Evolutionary conservation across 805 yeast genomes (phyloP).

Genomic region (Soucietia sequanensis): DNA sequence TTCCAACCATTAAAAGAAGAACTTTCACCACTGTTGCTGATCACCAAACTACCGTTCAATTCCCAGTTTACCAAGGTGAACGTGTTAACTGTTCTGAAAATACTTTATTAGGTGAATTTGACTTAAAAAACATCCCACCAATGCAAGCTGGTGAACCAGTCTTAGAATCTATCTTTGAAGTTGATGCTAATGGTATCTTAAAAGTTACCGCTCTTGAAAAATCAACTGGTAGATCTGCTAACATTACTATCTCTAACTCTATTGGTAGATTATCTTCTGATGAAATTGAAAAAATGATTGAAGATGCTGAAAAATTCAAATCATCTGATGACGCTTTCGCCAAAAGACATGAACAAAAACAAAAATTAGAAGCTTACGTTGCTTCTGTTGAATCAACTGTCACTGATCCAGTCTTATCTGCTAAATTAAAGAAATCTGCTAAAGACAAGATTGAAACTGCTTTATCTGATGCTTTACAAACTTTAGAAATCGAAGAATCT

Average conservation of each 20-base stretch:
- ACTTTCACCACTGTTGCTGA: slow-evolving; percentile 52
- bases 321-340: slow-evolving; percentile 98
- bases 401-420: slow-evolving; percentile 97
- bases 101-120: slow-evolving; percentile 52
- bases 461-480: slow-evolving; percentile 96
- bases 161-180: slow-evolving; percentile 49
- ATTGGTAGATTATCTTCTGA: slow-evolving; percentile 50
- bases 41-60: slow-evolving; percentile 50
- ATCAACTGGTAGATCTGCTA: slow-evolving; percentile 50
- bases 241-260: slow-evolving; percentile 50
- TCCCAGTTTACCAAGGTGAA: slow-evolving; percentile 54
- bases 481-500: slow-evolving; percentile 95
- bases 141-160: slow-evolving; percentile 53
- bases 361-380: slow-evolving; percentile 98
- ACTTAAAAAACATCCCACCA: slow-evolving; percentile 51
- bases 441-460: slow-evolving; percentile 98
- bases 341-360: slow-evolving; percentile 99
- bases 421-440: slow-evolving; percentile 96
- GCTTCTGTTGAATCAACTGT: slow-evolving; percentile 92
- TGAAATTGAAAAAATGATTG: slow-evolving; percentile 49
- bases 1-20: slow-evolving; percentile 51
- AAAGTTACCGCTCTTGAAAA: slow-evolving; percentile 50
- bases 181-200: slow-evolving; percentile 51
- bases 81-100: slow-evolving; percentile 51
- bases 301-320: slow-evolving; percentile 68